Evolutionary conservation across 2,329 filamentous ascomycete genomes (phyloP).

Genomic region (Calonectria montana): DNA sequence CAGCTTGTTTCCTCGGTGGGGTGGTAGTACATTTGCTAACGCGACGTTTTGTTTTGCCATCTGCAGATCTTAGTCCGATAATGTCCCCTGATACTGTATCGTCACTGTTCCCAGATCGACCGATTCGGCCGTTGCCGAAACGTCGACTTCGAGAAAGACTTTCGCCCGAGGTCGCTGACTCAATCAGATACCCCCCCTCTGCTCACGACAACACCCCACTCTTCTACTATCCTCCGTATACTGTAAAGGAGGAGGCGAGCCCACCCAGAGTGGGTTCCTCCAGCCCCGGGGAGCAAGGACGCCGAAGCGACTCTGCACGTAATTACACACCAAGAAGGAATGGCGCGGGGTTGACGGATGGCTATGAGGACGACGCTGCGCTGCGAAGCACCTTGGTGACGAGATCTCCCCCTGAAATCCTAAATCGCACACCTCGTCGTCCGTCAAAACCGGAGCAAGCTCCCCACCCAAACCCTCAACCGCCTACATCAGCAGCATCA

Average conservation of each 20-base stretch:
- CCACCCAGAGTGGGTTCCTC: slow-evolving; percentile 32
- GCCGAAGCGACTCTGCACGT: slow-evolving; percentile 36
- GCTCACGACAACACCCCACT: slow-evolving; percentile 78
- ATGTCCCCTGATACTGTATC: slow-evolving; percentile 83
- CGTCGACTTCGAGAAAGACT: slow-evolving; percentile 88
- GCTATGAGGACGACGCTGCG: slow-evolving; percentile 68
- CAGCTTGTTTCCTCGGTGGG: slow-evolving; percentile 26
- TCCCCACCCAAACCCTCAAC: slow-evolving; percentile 61
- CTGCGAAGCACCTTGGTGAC: slow-evolving; percentile 54
- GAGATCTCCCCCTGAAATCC: slow-evolving; percentile 59
- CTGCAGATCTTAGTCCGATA: slow-evolving; percentile 58
- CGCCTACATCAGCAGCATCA: slow-evolving; percentile 75
- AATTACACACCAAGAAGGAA: slow-evolving; percentile 43
- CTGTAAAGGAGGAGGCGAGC: slow-evolving; percentile 59
- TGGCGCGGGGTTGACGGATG: slow-evolving; percentile 64
- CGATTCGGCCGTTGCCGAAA: slow-evolving; percentile 92
- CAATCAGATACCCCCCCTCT: slow-evolving; percentile 84
- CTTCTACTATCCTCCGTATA: slow-evolving; percentile 72
- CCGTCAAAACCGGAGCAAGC: slow-evolving; percentile 58
- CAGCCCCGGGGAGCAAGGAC: slow-evolving; percentile 37
- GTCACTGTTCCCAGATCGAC: slow-evolving; percentile 85
- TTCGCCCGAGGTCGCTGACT: slow-evolving; percentile 84
- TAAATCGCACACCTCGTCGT: slow-evolving; percentile 55
- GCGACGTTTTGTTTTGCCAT: slow-evolving; percentile 26
- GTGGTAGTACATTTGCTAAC: slow-evolving; percentile 45